These are phyloP conservation scores for Pythium biforme DNA, from an alignment of 352 stramenopile genomes.

Conservation along the genomic window DNA sequence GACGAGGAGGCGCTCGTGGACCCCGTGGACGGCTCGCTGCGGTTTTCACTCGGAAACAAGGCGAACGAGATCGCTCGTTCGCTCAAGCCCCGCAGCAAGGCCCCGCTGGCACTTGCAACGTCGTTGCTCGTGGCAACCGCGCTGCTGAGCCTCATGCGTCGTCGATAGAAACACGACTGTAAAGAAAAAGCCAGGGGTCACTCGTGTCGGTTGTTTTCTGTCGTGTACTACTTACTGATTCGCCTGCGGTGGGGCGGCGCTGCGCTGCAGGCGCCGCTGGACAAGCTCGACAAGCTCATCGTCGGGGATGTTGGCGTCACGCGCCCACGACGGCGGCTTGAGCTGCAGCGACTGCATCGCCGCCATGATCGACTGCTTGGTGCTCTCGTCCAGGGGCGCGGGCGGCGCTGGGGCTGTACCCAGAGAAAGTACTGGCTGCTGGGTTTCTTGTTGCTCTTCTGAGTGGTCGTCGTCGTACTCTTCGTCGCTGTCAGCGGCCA, in stretches of 20 bases:
- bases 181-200: too few relatives aligned
- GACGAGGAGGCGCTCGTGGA: conserved; percentile 48
- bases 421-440: too few relatives aligned
- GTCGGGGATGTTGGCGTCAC: conserved; percentile 40
- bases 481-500: conserved; percentile 24
- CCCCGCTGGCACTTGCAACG: neutral
- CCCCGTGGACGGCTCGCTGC: conserved; percentile 35
- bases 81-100: too few relatives aligned
- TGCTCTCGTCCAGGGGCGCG: conserved; percentile 31
- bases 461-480: conserved; percentile 18
- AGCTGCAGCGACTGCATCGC: conserved; percentile 55
- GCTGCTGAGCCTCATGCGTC: neutral
- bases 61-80: neutral
- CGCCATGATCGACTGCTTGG: conserved; percentile 44
- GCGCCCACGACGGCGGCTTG: conserved; percentile 46
- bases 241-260: neutral
- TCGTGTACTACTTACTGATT: neutral
- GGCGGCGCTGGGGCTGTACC: too few relatives aligned
- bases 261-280: conserved; percentile 19
- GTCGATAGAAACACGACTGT: neutral
- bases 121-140: conserved; percentile 6
- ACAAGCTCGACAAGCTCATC: conserved; percentile 56
- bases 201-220: conserved; percentile 25
- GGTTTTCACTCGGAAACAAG: neutral
- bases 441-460: conserved; percentile 12